Conservation (phyloP, 192 early-diverging fungal genomes). For the Coemansia sp. region DNA sequence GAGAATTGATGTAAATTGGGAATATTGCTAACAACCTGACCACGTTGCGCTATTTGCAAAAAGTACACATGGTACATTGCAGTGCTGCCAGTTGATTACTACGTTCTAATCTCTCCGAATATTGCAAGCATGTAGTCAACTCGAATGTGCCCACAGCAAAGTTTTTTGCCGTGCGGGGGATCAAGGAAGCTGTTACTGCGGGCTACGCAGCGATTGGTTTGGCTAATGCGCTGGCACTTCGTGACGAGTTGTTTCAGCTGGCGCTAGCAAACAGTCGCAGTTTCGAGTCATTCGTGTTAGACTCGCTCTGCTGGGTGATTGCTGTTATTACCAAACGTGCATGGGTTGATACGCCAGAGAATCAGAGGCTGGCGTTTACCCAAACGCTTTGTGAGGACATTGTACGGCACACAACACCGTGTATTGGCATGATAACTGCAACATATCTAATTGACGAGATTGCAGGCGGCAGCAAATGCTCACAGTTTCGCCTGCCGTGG, state of each 20-base stretch:
- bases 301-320: slow-evolving; percentile 49
- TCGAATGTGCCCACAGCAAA: slow-evolving; percentile 44
- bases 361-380: slow-evolving; percentile 22
- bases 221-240: slow-evolving; percentile 14
- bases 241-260: slow-evolving; percentile 46
- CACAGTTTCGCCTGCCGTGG: slow-evolving; percentile 49
- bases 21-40: not conserved
- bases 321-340: slow-evolving; percentile 52
- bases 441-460: slow-evolving; percentile 48
- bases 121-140: slow-evolving; percentile 19
- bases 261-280: slow-evolving; percentile 26
- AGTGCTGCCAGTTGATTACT: not conserved
- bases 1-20: not conserved
- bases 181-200: slow-evolving; percentile 43
- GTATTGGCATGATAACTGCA: slow-evolving; percentile 37
- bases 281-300: slow-evolving; percentile 46
- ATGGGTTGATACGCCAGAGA: slow-evolving; percentile 39
- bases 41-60: not conserved
- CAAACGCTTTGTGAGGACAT: slow-evolving; percentile 44
- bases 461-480: slow-evolving; percentile 51
- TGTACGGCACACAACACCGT: slow-evolving; percentile 26
- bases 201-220: slow-evolving; percentile 33
- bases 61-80: not conserved
- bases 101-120: not conserved
- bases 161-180: slow-evolving; percentile 52